These are phyloP conservation scores for Metschnikowia proteae DNA, from an alignment of 805 yeast genomes.

Conservation along the genomic window DNA sequence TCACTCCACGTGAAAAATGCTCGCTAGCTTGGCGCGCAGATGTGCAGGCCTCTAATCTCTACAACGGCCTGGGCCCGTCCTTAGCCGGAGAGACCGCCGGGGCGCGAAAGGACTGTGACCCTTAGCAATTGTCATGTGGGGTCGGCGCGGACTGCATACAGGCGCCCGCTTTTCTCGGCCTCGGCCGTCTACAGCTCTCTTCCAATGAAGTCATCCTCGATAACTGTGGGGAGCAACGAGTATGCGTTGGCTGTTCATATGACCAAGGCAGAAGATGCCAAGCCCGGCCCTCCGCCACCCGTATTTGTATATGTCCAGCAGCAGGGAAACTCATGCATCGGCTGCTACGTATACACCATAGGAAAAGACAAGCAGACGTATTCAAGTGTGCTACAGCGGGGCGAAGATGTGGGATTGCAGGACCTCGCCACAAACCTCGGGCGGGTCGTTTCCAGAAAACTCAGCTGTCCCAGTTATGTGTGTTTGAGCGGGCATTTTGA, in stretches of 20 bases:
- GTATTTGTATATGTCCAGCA: constrained; percentile 30
- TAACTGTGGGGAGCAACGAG: constrained; percentile 14
- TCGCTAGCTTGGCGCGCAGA: background rate
- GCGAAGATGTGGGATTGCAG: constrained; percentile 35
- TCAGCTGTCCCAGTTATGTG: constrained; percentile 42
- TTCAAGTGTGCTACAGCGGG: constrained; percentile 43
- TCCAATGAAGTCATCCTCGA: constrained; percentile 11
- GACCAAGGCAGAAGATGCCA: background rate
- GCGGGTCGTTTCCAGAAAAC: constrained; percentile 37
- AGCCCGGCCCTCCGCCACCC: constrained; percentile 19
- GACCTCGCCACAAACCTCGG: constrained; percentile 45
- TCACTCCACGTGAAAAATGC: background rate
- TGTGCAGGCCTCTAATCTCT: too few species aligned
- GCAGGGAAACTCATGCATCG: constrained; percentile 27
- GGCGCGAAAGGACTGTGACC: too few species aligned
- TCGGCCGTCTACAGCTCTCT: background rate
- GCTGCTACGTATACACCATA: constrained; percentile 44
- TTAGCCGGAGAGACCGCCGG: too few species aligned
- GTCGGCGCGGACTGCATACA: background rate
- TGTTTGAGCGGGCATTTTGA: constrained; percentile 39
- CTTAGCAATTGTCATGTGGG: too few species aligned
- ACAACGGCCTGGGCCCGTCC: too few species aligned
- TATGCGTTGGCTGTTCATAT: constrained; percentile 13
- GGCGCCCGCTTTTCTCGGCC: background rate
- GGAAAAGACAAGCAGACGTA: constrained; percentile 26